phyloP scores from a whole-genome alignment of 2,329 filamentous ascomycete genomes.

The Gaeumannomyces tritici region DNA sequence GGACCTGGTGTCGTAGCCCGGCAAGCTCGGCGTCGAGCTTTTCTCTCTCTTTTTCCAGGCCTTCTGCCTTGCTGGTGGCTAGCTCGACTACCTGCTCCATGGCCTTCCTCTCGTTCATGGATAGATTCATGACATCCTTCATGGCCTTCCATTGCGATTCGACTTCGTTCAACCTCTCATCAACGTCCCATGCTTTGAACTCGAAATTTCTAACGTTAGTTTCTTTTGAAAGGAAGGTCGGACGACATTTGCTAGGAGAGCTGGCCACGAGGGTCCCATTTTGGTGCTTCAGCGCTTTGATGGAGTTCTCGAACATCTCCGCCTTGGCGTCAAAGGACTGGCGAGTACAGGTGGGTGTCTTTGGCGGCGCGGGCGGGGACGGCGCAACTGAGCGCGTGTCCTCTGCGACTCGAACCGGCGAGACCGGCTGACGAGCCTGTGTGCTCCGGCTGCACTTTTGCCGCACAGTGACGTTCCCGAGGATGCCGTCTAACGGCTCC shows the following conservation, averaged over 20 bases:
- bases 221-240: constrained; percentile 56
- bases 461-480: constrained; percentile 18
- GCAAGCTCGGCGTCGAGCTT: constrained; percentile 56
- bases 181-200: constrained; percentile 68
- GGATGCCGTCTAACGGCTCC: background rate
- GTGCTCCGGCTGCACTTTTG: constrained; percentile 6
- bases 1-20: constrained; percentile 34
- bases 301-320: constrained; percentile 15
- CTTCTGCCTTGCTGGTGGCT: constrained; percentile 54
- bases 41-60: background rate
- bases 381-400: background rate
- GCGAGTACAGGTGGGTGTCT: constrained; percentile 13
- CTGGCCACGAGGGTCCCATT: constrained; percentile 19
- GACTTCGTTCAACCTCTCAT: constrained; percentile 65
- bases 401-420: background rate
- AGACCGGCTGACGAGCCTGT: background rate
- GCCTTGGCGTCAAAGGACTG: background rate
- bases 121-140: constrained; percentile 61
- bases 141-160: constrained; percentile 65
- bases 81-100: constrained; percentile 66
- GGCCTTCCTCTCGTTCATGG: constrained; percentile 56
- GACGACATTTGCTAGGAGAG: constrained; percentile 30
- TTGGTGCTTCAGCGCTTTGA: constrained; percentile 9
- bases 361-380: constrained; percentile 13
- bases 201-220: constrained; percentile 51